Percentiles rank a stretch among this genome's conserved stretches.
Evolutionary conservation across 2,329 filamentous ascomycete genomes (phyloP).

Genomic region (Madurella mycetomatis): DNA sequence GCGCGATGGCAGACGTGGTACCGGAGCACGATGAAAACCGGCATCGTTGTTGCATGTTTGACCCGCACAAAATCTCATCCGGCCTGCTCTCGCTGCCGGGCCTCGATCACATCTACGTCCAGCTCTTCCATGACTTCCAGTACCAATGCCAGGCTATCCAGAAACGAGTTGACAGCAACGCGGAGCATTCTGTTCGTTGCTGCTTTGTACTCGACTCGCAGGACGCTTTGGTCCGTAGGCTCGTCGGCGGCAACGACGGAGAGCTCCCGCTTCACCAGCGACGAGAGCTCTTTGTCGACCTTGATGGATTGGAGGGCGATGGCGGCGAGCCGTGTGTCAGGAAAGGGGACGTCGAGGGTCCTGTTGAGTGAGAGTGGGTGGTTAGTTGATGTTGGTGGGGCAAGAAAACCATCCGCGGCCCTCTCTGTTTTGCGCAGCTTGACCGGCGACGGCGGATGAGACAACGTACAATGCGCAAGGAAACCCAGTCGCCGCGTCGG

Average conservation of each 20-base stretch:
- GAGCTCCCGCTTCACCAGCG: conserved; percentile 71
- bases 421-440: neutral
- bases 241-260: conserved; percentile 31
- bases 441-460: neutral
- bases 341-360: conserved; percentile 74
- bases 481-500: conserved; percentile 43
- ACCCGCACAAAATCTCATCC: conserved; percentile 2
- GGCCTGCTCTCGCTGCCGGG: conserved; percentile 13
- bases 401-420: neutral
- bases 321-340: conserved; percentile 69
- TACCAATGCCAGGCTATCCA: conserved; percentile 82
- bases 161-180: conserved; percentile 93
- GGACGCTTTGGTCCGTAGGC: conserved; percentile 39
- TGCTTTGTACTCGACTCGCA: conserved; percentile 75
- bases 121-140: conserved; percentile 87
- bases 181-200: conserved; percentile 95
- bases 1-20: neutral
- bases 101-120: conserved; percentile 72
- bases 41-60: neutral
- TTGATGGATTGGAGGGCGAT: conserved; percentile 70
- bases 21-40: neutral
- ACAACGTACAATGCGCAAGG: conserved; percentile 59
- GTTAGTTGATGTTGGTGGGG: conserved; percentile 13
- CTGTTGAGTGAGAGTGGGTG: conserved; percentile 38
- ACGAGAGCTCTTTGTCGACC: conserved; percentile 86